Base-by-base conservation (phyloP, 2,329 filamentous ascomycete genomes). In the Calonectria fujianensis region DNA sequence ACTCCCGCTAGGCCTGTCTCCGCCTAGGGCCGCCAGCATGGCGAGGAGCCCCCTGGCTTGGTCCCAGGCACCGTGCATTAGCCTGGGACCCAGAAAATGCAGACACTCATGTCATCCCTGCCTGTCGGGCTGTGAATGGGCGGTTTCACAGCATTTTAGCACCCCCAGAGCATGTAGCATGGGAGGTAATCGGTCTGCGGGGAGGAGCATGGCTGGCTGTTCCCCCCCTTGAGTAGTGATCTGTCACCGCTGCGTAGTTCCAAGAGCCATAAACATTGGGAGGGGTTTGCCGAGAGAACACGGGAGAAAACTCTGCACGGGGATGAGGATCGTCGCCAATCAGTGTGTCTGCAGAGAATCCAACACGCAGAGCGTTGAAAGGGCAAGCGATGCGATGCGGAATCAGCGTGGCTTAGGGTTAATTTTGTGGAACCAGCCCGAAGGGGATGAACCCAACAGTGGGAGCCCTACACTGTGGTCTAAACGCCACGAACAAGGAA, bases 31-130 rank as follows among this genome's bases (percentile, higher is more conserved):
- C 63, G 69, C 74, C 74, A 75, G 32, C 41, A 65, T 32, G 24
- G 29, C 50, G 66, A 57, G 59, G 67, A 20, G 29, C 24, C 35
- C 72, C 72, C 51, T 59, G 59, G 48, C 32, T 51, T 31, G 37
- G 73, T 73, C 24, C 72, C 72, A 79, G 79, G 79, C 79, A 80
- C 79, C 76, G 75, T 80, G 78, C 78, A 76, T 80, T 80, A 80
- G 79, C 79, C 79, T 78, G 77, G 79, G 79, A 77, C 79, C 79
- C 65, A 50, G 61, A 74, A 77, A 74, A 80, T 73, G 79, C 79
- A 80, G 67, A 73, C 79, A 80, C 79, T 80, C 79, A 79, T 80
- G 14, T 24, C 61, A 72, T 41, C 75, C 69, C 35, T 50, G 68
- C 72, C 68, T 63, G 64, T 61, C 50, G 74, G 27, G 32, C 24